Conservation (phyloP, 2,329 filamentous ascomycete genomes). For the Ophiostoma sp. region DNA sequence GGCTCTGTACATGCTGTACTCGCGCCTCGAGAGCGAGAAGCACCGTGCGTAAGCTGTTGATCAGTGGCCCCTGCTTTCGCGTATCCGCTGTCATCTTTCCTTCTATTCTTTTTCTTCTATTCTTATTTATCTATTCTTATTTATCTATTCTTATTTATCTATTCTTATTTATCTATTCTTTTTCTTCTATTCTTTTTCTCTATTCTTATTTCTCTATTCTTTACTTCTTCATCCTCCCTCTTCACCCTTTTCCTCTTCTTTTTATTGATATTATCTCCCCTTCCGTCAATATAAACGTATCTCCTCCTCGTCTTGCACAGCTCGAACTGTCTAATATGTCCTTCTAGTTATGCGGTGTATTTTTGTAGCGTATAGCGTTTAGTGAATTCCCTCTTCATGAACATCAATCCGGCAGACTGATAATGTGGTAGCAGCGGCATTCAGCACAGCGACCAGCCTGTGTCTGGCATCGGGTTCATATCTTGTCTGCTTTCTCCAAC, state of each 20-base stretch:
- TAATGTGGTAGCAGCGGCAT: not conserved
- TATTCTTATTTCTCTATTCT: not conserved
- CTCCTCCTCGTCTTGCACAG: too few species aligned
- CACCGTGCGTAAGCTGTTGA: slow-evolving; percentile 54
- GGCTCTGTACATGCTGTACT: slow-evolving; percentile 99
- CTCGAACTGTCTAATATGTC: too few species aligned
- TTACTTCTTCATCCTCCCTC: too few species aligned
- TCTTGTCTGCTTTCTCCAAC: not conserved
- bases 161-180: not conserved
- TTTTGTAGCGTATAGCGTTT: too few species aligned
- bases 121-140: not conserved
- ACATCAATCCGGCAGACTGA: not conserved
- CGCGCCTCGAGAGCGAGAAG: slow-evolving; percentile 79
- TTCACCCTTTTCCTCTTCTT: too few species aligned
- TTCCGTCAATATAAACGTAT: too few species aligned
- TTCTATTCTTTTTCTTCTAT: not conserved
- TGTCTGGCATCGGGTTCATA: not conserved
- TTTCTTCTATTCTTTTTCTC: not conserved
- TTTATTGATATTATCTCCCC: too few species aligned
- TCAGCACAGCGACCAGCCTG: not conserved
- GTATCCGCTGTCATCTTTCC: not conserved
- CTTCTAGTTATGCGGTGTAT: too few species aligned
- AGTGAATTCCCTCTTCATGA: too few species aligned
- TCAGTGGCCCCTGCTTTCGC: not conserved
- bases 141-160: not conserved